Conservation (phyloP, 2,329 filamentous ascomycete genomes). For the Incumbomyces delicatus region DNA sequence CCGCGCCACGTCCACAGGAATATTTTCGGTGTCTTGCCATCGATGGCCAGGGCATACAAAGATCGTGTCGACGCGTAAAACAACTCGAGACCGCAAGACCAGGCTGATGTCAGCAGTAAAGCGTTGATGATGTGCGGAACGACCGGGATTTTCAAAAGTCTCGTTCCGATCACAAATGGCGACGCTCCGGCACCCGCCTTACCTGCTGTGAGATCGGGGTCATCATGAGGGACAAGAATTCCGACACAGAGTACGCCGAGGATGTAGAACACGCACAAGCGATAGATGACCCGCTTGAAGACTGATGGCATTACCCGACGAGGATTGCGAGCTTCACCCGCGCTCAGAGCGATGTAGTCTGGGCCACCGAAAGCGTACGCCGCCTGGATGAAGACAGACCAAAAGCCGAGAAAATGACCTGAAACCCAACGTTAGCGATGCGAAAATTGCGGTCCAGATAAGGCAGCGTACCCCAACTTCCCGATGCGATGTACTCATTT, state of each 20-base stretch:
- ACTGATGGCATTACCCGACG: slow-evolving; percentile 44
- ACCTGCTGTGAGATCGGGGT: slow-evolving; percentile 40
- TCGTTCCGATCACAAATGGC: slow-evolving; percentile 62
- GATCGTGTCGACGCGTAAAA: slow-evolving; percentile 44
- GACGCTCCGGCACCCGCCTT: slow-evolving; percentile 27
- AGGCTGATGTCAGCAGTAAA: slow-evolving; percentile 62
- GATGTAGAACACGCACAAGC: slow-evolving; percentile 48
- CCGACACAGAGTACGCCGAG: slow-evolving; percentile 47
- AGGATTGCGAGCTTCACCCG: slow-evolving; percentile 44
- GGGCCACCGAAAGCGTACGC: slow-evolving; percentile 32
- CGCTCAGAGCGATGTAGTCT: slow-evolving; percentile 46
- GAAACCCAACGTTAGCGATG: too few relatives aligned
- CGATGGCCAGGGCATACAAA: slow-evolving; percentile 40
- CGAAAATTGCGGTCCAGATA: too few relatives aligned
- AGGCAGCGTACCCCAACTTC: slow-evolving; percentile 26
- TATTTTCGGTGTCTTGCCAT: slow-evolving; percentile 5
- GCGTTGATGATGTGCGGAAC: slow-evolving; percentile 65
- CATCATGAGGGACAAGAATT: slow-evolving; percentile 48
- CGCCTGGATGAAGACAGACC: slow-evolving; percentile 35
- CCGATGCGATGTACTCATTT: slow-evolving; percentile 48
- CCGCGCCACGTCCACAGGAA: slow-evolving; percentile 5
- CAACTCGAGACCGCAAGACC: slow-evolving; percentile 58
- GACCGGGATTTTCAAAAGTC: slow-evolving; percentile 54
- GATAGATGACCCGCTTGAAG: slow-evolving; percentile 43
- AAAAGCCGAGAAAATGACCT: slow-evolving; percentile 31